Conservation (phyloP, 2,329 filamentous ascomycete species). For the Mycosphaerella sp. region DNA sequence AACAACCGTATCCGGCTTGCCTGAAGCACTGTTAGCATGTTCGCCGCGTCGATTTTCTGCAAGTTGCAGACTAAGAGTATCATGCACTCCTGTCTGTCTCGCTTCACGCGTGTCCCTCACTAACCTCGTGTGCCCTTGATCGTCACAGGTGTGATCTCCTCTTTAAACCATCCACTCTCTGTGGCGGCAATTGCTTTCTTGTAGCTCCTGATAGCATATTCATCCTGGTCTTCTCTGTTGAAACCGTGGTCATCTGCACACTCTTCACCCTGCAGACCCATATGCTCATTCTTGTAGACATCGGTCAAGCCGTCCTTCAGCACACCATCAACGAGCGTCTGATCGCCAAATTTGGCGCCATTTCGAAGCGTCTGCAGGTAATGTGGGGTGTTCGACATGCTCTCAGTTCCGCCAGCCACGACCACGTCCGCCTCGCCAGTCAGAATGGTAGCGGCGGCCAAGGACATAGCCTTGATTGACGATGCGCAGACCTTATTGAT, state of each 20-base stretch:
- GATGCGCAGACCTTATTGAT: conserved; percentile 99
- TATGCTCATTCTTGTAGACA: conserved; percentile 92
- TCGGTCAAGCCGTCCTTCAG: conserved; percentile 93
- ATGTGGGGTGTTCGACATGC: conserved; percentile 97
- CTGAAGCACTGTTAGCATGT: background rate
- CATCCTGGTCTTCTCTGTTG: conserved; percentile 79
- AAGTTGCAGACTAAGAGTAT: background rate
- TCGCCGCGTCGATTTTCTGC: too few species aligned
- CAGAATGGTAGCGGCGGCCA: conserved; percentile 95
- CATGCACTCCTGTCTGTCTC: background rate
- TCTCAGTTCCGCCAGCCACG: conserved; percentile 91
- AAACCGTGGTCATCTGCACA: conserved; percentile 80
- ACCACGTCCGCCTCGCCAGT: conserved; percentile 89
- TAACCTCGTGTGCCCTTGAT: conserved; percentile 74
- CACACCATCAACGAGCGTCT: conserved; percentile 81
- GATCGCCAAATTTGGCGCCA: conserved; percentile 91
- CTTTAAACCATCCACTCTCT: conserved; percentile 70
- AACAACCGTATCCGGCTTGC: conserved; percentile 72
- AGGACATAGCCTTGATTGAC: conserved; percentile 84
- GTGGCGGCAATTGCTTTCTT: conserved; percentile 85
- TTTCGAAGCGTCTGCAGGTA: conserved; percentile 83
- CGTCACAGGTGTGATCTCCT: conserved; percentile 85
- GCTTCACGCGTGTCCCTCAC: background rate
- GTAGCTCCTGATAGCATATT: conserved; percentile 93
- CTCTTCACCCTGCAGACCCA: conserved; percentile 89